Percentiles rank a stretch among this genome's conserved stretches.
Evolutionary conservation across 164 flowering plant genomes (phyloP).

Genomic region (Annona squamosa): DNA sequence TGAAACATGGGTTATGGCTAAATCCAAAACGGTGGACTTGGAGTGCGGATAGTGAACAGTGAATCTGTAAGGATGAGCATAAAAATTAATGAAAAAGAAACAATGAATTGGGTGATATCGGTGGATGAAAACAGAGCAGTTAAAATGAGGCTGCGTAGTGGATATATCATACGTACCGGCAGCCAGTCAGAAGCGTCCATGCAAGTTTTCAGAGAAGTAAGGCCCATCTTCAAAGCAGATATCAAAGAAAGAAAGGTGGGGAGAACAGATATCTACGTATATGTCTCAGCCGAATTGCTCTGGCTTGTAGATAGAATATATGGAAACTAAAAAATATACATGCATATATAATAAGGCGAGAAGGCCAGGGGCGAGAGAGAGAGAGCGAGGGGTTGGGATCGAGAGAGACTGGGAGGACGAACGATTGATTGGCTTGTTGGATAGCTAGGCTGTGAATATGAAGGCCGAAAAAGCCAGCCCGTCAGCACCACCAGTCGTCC

Average conservation of each 20-base stretch:
- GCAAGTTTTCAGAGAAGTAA: conserved; percentile 69
- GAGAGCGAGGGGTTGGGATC: background rate
- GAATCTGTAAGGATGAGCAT: background rate
- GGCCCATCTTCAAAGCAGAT: conserved; percentile 37
- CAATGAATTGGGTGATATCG: background rate
- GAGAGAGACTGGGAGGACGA: background rate
- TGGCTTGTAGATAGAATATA: background rate
- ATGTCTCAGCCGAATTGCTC: background rate
- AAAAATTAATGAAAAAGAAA: background rate
- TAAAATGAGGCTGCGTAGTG: background rate
- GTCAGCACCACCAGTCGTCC: conserved; percentile 2
- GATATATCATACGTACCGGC: conserved; percentile 40
- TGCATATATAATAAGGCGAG: background rate
- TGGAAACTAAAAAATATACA: background rate
- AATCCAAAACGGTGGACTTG: background rate
- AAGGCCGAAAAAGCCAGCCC: background rate
- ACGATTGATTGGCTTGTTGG: conserved; percentile 4
- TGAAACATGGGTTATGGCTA: background rate
- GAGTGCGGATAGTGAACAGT: background rate
- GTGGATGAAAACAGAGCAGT: background rate
- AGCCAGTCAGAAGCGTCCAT: conserved; percentile 87
- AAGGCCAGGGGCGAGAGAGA: background rate
- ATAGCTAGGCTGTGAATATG: background rate
- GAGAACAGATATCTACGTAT: background rate
- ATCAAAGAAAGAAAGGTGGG: background rate